phyloP scores from a whole-genome alignment of 2,329 filamentous ascomycete species.

The Trichophyton mentagrophytes region DNA sequence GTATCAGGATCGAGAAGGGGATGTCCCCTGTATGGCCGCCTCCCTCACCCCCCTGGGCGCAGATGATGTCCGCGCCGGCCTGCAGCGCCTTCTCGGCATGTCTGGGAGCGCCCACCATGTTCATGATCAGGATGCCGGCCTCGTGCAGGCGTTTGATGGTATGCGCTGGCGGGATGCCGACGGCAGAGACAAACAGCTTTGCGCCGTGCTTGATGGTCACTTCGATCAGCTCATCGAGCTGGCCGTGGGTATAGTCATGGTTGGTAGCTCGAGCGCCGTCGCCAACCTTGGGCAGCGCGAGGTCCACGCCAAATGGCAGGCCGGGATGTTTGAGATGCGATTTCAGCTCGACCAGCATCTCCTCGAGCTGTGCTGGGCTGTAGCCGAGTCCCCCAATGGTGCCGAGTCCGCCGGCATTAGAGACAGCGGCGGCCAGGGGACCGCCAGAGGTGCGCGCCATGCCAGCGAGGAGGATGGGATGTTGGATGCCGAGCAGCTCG shows the following conservation, averaged over 20 bases:
- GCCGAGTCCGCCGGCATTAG: slow-evolving; percentile 71
- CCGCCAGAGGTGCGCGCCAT: slow-evolving; percentile 82
- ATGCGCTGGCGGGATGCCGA: slow-evolving; percentile 65
- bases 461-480: slow-evolving; percentile 83
- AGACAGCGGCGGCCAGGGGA: slow-evolving; percentile 69
- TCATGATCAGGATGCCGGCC: slow-evolving; percentile 78
- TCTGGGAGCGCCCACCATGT: slow-evolving; percentile 90
- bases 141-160: slow-evolving; percentile 67
- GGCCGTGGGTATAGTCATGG: slow-evolving; percentile 86
- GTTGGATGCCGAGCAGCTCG: slow-evolving; percentile 64
- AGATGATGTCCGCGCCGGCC: slow-evolving; percentile 78
- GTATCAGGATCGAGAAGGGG: slow-evolving; percentile 73
- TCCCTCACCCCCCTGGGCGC: slow-evolving; percentile 84
- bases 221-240: slow-evolving; percentile 75
- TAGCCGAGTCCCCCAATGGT: slow-evolving; percentile 53
- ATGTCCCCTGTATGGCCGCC: slow-evolving; percentile 88
- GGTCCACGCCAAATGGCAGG: slow-evolving; percentile 80
- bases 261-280: slow-evolving; percentile 77
- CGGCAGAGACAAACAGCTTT: slow-evolving; percentile 71
- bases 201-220: slow-evolving; percentile 78
- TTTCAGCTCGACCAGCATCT: slow-evolving; percentile 79
- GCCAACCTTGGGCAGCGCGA: slow-evolving; percentile 81
- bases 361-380: slow-evolving; percentile 59
- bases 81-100: slow-evolving; percentile 82
- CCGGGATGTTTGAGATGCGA: slow-evolving; percentile 50